Conservation (phyloP, 2,329 filamentous ascomycete genomes). For the Teratosphaeria zuluensis region DNA sequence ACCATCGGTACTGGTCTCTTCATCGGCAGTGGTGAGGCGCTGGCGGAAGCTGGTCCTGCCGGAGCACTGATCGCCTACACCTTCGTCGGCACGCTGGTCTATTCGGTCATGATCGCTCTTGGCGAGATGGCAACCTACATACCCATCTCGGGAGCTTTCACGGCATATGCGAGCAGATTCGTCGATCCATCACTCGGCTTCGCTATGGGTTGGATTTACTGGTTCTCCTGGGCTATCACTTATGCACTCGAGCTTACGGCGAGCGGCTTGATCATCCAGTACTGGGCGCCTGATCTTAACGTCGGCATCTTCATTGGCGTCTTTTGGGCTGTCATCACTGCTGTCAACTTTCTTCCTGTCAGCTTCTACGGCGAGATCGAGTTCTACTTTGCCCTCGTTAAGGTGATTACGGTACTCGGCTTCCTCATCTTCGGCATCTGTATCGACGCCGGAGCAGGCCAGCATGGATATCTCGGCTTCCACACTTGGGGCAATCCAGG, state of each 20-base stretch:
- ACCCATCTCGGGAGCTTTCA: conserved; percentile 46
- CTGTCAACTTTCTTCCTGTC: conserved; percentile 42
- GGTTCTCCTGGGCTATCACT: conserved; percentile 34
- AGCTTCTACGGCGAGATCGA: conserved; percentile 44
- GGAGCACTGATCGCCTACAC: conserved; percentile 36
- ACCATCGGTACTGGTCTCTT: conserved; percentile 30
- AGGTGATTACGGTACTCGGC: conserved; percentile 43
- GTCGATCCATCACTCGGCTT: conserved; percentile 38
- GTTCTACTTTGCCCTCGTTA: conserved; percentile 45
- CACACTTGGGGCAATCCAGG: conserved; percentile 36
- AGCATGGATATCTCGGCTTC: conserved; percentile 51
- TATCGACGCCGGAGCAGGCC: conserved; percentile 32
- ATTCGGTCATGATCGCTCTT: conserved; percentile 38
- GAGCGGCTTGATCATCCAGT: conserved; percentile 29
- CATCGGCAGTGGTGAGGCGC: conserved; percentile 30
- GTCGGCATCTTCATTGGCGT: conserved; percentile 29
- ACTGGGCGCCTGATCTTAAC: conserved; percentile 32
- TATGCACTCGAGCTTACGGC: conserved; percentile 31
- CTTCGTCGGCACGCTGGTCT: conserved; percentile 38
- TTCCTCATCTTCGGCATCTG: conserved; percentile 33
- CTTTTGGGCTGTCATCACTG: conserved; percentile 30
- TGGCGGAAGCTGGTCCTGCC: conserved; percentile 31
- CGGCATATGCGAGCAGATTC: conserved; percentile 39
- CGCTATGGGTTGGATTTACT: conserved; percentile 39
- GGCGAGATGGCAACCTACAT: conserved; percentile 54